Percentiles rank a stretch among this genome's conserved stretches.
These are phyloP conservation scores for Petunia secreta DNA, from an alignment of 257 asterid species.

Conservation along the genomic window DNA sequence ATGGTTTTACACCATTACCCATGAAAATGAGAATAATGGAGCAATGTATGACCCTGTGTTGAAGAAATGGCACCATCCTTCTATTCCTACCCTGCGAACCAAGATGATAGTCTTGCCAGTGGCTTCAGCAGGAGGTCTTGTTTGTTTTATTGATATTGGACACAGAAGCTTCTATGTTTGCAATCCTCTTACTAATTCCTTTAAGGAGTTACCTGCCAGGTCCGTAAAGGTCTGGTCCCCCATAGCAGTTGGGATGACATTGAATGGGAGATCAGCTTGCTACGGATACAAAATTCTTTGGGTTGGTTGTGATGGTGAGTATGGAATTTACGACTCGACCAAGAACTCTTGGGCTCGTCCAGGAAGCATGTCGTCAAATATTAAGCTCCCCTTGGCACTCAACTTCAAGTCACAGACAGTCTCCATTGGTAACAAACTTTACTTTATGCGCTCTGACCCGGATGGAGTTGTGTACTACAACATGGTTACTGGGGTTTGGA, in stretches of 20 bases:
- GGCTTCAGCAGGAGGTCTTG: conserved; percentile 95
- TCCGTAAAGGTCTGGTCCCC: conserved; percentile 87
- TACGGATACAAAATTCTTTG: conserved; percentile 78
- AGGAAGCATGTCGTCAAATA: conserved; percentile 61
- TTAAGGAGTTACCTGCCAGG: conserved; percentile 80
- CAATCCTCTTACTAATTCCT: conserved; percentile 86
- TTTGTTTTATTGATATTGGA: conserved; percentile 89
- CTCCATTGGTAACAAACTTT: conserved; percentile 52
- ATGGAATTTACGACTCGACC: conserved; percentile 68
- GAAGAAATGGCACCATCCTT: conserved; percentile 92
- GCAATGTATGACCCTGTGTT: conserved; percentile 80
- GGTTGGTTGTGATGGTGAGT: conserved; percentile 89
- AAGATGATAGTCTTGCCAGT: conserved; percentile 76
- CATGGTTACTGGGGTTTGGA: conserved; percentile 67
- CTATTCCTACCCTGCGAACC: conserved; percentile 72
- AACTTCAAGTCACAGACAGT: conserved; percentile 90
- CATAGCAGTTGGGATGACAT: conserved; percentile 86
- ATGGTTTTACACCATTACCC: conserved; percentile 94
- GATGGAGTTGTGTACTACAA: conserved; percentile 79
- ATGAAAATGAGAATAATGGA: conserved; percentile 71
- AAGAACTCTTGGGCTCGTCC: conserved; percentile 71
- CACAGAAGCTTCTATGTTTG: conserved; percentile 77
- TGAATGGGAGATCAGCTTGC: conserved; percentile 42
- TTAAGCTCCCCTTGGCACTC: conserved; percentile 79
- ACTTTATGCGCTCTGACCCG: conserved; percentile 85